Evolutionary conservation across 352 stramenopile genomes (phyloP).

Genomic region (Phytophthora macrochlamydospora): DNA sequence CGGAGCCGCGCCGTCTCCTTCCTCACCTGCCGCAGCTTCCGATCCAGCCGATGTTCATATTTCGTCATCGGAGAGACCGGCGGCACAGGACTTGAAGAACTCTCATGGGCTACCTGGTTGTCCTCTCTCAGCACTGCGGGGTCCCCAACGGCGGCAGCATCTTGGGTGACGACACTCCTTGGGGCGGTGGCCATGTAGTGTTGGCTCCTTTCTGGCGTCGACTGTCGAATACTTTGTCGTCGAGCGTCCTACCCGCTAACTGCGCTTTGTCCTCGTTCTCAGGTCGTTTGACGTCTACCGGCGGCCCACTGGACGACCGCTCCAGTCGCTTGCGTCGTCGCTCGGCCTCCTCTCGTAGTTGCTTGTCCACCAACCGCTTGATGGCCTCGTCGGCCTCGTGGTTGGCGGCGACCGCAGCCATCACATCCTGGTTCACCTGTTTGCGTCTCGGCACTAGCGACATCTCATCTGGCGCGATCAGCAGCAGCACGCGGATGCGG

Average conservation of each 20-base stretch:
- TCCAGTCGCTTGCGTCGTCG: slow-evolving; percentile 24
- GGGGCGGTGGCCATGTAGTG: slow-evolving; percentile 29
- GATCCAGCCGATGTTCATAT: slow-evolving; percentile 48
- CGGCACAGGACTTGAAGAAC: neutral
- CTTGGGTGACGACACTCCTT: slow-evolving; percentile 25
- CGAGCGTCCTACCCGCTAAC: slow-evolving; percentile 15
- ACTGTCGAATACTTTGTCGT: slow-evolving; percentile 14
- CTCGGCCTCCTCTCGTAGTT: slow-evolving; percentile 39
- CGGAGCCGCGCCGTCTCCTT: slow-evolving; percentile 46
- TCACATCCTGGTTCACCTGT: slow-evolving; percentile 38
- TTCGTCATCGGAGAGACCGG: slow-evolving; percentile 33
- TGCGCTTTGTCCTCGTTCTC: neutral
- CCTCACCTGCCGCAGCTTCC: slow-evolving; percentile 48
- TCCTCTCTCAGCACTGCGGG: slow-evolving; percentile 14
- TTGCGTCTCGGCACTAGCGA: slow-evolving; percentile 16
- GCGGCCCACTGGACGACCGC: slow-evolving; percentile 20
- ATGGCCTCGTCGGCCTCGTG: slow-evolving; percentile 70
- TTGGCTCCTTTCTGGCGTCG: slow-evolving; percentile 24
- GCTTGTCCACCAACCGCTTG: slow-evolving; percentile 55
- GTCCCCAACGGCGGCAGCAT: slow-evolving; percentile 32
- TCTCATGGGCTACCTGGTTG: neutral
- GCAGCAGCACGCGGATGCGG: slow-evolving; percentile 50
- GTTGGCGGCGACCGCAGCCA: slow-evolving; percentile 56
- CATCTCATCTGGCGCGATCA: slow-evolving; percentile 31
- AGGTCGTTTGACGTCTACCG: slow-evolving; percentile 22